Evolutionary conservation across 2,329 filamentous ascomycete genomes (phyloP).

Genomic region (Nemania serpens): DNA sequence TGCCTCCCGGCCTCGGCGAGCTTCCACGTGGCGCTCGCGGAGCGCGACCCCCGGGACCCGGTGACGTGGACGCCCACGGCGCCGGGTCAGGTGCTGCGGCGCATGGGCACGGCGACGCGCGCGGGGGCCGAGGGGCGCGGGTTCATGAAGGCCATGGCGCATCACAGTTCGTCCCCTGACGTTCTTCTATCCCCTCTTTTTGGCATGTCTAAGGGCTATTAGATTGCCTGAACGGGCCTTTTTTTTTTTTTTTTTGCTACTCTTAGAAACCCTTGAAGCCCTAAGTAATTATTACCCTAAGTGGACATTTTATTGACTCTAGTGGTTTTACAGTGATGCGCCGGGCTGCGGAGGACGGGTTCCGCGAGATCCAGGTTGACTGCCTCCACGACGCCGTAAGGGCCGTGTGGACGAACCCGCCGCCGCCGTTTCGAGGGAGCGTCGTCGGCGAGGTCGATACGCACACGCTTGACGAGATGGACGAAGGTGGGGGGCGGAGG

Average conservation of each 20-base stretch:
- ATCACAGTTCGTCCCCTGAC: no score
- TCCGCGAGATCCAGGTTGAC: slow-evolving; percentile 20
- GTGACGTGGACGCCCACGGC: slow-evolving; percentile 1
- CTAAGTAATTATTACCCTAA: no score
- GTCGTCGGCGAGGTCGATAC: slow-evolving; percentile 19
- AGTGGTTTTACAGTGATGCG: slow-evolving; percentile 7
- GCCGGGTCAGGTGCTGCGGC: slow-evolving; percentile 20
- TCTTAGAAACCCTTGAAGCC: no score
- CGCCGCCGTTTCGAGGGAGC: slow-evolving; percentile 13
- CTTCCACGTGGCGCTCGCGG: slow-evolving; percentile 16
- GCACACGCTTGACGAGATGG: slow-evolving; percentile 14
- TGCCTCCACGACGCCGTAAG: slow-evolving; percentile 26
- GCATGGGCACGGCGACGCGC: slow-evolving; percentile 25
- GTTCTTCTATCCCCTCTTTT: no score
- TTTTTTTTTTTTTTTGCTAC: no score
- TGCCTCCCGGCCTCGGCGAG: slow-evolving; percentile 15
- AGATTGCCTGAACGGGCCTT: no score
- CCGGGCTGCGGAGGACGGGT: slow-evolving; percentile 16
- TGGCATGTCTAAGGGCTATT: no score
- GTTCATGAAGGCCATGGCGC: slow-evolving; percentile 21
- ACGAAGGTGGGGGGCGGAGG: slow-evolving; percentile 2
- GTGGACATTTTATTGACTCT: no score
- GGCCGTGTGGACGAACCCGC: slow-evolving; percentile 24
- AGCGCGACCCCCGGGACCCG: background rate
- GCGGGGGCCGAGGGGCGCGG: slow-evolving; percentile 14